phyloP scores from a whole-genome alignment of 1,284 basidiomycete genomes.

The Rhodotorula sp. region DNA sequence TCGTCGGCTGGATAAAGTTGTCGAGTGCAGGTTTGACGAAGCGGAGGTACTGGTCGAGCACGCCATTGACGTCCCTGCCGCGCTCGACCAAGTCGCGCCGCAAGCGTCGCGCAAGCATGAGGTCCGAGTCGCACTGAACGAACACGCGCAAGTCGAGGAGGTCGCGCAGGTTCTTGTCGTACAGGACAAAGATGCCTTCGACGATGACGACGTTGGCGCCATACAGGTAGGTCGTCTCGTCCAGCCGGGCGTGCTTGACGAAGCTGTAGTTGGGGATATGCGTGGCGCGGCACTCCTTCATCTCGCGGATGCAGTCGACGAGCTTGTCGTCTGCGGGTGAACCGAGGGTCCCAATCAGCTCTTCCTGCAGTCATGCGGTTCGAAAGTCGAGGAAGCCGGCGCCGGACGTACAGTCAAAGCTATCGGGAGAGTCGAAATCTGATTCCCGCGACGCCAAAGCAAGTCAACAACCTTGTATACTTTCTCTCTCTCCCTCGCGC shows the following conservation, averaged over 20 bases:
- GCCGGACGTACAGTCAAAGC: constrained; percentile 65
- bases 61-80: constrained; percentile 77
- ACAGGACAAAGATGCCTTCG: constrained; percentile 89
- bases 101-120: constrained; percentile 94
- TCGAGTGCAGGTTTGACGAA: constrained; percentile 70
- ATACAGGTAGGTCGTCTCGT: constrained; percentile 87
- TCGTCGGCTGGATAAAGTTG: constrained; percentile 87
- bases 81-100: constrained; percentile 83
- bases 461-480: neutral
- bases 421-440: constrained; percentile 91
- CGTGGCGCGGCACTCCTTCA: constrained; percentile 69
- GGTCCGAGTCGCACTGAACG: constrained; percentile 75
- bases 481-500: too few relatives aligned
- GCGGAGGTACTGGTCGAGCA: constrained; percentile 74
- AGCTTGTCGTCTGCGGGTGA: constrained; percentile 63
- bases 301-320: constrained; percentile 76
- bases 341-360: too few relatives aligned
- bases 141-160: constrained; percentile 82
- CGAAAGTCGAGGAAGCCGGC: too few relatives aligned
- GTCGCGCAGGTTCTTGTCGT: constrained; percentile 66
- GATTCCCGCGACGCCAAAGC: neutral
- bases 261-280: constrained; percentile 92
- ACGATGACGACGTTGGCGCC: constrained; percentile 52
- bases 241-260: constrained; percentile 78
- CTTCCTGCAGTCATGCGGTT: too few relatives aligned